A percentile compares a stretch with the other conserved stretches of the same genome.
Conservation (phyloP, 192 early-diverging fungal genomes). For the Mortierella claussenii region DNA sequence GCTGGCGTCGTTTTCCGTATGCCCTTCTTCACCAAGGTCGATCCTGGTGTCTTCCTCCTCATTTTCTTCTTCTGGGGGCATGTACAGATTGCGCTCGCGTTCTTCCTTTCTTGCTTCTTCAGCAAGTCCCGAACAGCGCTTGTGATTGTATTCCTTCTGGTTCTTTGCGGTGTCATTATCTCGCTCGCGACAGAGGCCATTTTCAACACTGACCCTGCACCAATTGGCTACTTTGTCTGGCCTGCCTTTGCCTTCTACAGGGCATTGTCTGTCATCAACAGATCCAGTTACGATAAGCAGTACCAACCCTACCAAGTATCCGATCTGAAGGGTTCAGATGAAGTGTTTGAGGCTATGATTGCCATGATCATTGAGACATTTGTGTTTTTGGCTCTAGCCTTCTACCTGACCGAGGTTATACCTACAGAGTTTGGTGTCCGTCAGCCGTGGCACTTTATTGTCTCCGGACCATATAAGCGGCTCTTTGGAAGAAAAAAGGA, state of each 20-base stretch:
- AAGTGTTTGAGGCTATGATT: conserved; percentile 65
- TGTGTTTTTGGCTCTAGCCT: conserved; percentile 60
- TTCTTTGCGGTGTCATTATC: conserved; percentile 73
- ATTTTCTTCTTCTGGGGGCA: conserved; percentile 76
- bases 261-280: conserved; percentile 63
- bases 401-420: conserved; percentile 59
- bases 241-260: conserved; percentile 80
- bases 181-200: conserved; percentile 62
- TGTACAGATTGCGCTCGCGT: conserved; percentile 70
- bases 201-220: conserved; percentile 47
- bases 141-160: conserved; percentile 70
- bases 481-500: conserved; percentile 38
- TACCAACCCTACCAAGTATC: conserved; percentile 63
- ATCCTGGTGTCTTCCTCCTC: conserved; percentile 58
- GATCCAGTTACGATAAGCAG: conserved; percentile 50
- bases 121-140: conserved; percentile 65
- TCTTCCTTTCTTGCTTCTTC: conserved; percentile 74
- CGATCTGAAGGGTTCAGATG: conserved; percentile 62
- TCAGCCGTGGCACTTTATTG: conserved; percentile 72
- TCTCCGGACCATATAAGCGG: conserved; percentile 41
- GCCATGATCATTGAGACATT: conserved; percentile 62
- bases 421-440: conserved; percentile 73
- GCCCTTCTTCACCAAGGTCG: conserved; percentile 71
- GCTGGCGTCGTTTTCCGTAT: conserved; percentile 66
- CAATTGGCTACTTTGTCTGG: conserved; percentile 69